These are phyloP conservation scores for Trifolium dubium DNA, from an alignment of 306 rosid species.

Conservation along the genomic window DNA sequence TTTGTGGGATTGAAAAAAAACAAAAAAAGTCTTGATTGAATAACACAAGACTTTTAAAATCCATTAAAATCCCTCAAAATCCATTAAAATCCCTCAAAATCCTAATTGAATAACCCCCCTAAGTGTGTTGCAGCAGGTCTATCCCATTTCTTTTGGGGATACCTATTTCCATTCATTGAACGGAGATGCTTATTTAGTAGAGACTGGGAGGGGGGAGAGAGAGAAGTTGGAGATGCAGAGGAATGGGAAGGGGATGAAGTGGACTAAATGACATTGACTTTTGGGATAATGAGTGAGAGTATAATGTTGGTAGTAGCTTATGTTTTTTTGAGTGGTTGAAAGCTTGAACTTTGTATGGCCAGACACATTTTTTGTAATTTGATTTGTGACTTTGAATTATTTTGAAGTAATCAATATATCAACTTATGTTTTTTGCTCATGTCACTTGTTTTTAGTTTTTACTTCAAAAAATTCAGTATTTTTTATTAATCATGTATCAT, in stretches of 20 bases:
- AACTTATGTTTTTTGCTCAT: neutral
- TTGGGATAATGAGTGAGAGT: neutral
- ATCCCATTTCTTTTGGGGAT: neutral
- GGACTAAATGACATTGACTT: neutral
- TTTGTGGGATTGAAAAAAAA: too few species aligned
- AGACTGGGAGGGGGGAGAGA: too few species aligned
- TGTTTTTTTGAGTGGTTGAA: neutral
- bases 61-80: too few species aligned
- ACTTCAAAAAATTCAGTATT: neutral
- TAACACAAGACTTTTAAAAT: too few species aligned
- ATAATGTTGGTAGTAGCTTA: neutral
- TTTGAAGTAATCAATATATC: neutral
- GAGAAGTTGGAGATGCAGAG: too few species aligned
- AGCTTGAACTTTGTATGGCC: neutral
- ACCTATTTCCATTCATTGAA: neutral
- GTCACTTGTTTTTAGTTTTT: neutral
- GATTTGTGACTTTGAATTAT: neutral
- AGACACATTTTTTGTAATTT: neutral
- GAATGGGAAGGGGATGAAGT: neutral
- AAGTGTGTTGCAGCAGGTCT: neutral
- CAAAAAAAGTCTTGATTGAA: too few species aligned
- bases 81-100: too few species aligned
- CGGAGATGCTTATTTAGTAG: constrained; percentile 2
- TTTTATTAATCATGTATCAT: neutral
- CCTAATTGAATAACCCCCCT: too few species aligned